Base-by-base conservation (phyloP, 345 rosid genomes). In the Citrus maxima region DNA sequence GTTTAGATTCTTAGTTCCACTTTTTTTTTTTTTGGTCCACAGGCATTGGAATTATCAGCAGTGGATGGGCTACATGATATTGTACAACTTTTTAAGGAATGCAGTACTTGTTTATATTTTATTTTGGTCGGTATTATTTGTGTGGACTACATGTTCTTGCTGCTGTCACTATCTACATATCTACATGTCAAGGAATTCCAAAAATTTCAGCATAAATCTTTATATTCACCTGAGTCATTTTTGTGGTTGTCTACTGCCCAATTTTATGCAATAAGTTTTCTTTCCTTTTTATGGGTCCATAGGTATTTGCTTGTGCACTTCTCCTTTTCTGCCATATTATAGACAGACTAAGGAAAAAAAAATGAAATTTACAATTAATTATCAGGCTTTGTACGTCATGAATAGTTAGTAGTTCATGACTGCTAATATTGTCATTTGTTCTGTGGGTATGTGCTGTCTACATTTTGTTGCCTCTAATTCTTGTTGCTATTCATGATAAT, bases 41-140 rank as follows among this genome's bases (percentile, higher is more conserved):
- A 98, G 98, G 63, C 99, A 94, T 79, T 94, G 98, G 99, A 96
- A 94, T 87, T 96, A 96, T 86, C 98, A 94, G 87, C 86, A 98
- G 77, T 12, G 16, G 14, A 96, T 96, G 98, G 94, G 92, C 49
- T 94, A 93, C 89, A 90, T 96, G 99, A 89, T 96, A 82, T 78
- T 96, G 18, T 96, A 96, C 88, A 96, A 96, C 77, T 96, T 94
- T 87, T 96, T 93, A 86, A 89, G 99, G 87, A 97, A 94, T 78
- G 98, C 98, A n/a, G 89, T 93, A 24, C 90, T 96, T 80, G 98
- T 96, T 85, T 81, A 92, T 61, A 79, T 93, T 79, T 83, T 93
- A 70, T 96, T 96, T 86, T 94, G 99, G 99, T 96, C 80, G 90
- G 98, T 91, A 35, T 18, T 51, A 10, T 75, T 61, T 74, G 14